These are phyloP conservation scores for Mycena crocata DNA, from an alignment of 768 basidiomycete genomes.

Conservation along the genomic window DNA sequence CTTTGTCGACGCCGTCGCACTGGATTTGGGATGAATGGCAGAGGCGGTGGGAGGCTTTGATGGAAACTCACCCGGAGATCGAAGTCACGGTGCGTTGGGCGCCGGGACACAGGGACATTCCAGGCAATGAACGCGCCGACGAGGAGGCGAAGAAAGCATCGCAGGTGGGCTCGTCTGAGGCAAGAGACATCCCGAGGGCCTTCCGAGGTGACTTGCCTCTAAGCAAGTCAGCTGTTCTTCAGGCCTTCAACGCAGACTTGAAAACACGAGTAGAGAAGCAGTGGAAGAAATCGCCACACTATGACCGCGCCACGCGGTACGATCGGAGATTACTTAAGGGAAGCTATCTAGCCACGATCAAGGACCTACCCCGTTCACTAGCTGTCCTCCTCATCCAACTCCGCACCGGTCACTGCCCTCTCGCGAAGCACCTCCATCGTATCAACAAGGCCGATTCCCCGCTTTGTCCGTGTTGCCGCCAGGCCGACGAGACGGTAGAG, in stretches of 20 bases:
- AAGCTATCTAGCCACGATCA: background rate
- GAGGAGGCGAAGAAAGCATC: slow-evolving; percentile 32
- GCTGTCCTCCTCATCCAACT: slow-evolving; percentile 38
- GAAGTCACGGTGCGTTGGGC: slow-evolving; percentile 34
- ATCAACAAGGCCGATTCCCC: slow-evolving; percentile 30
- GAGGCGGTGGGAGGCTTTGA: background rate
- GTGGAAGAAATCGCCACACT: slow-evolving; percentile 4
- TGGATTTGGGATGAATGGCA: slow-evolving; percentile 26
- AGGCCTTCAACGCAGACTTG: background rate
- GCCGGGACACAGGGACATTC: slow-evolving; percentile 33
- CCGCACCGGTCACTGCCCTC: slow-evolving; percentile 32
- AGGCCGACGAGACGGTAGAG: slow-evolving; percentile 10
- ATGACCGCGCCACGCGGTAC: background rate
- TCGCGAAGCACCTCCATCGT: slow-evolving; percentile 34
- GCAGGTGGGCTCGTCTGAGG: background rate
- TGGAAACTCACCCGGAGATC: background rate
- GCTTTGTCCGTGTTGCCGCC: slow-evolving; percentile 26
- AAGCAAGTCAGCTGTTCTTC: background rate
- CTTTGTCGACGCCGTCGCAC: slow-evolving; percentile 2
- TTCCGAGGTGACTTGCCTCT: slow-evolving; percentile 1
- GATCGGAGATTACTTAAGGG: background rate
- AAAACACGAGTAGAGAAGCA: background rate
- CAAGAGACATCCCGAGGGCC: background rate
- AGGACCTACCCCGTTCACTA: slow-evolving; percentile 15
- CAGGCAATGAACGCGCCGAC: slow-evolving; percentile 37